Conservation (phyloP, 495 filamentous ascomycete genomes). For the Penicillium verhagenii region DNA sequence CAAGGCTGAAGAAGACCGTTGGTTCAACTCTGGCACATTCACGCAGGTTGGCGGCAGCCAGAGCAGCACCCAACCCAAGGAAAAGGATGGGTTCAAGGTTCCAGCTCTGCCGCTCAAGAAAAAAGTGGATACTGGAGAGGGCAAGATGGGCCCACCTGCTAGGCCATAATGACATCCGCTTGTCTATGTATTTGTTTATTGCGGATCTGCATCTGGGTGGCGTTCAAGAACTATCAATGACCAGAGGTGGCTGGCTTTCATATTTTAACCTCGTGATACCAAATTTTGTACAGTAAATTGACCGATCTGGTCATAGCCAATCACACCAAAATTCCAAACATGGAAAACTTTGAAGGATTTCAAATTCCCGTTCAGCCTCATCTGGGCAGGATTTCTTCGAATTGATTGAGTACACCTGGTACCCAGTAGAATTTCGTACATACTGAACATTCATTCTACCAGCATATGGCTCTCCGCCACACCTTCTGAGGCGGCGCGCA, state of each 20-base stretch:
- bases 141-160: conserved; percentile 46
- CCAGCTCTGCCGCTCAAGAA: conserved; percentile 46
- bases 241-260: not conserved
- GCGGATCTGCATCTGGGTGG: conserved; percentile 21
- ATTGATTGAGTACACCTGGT: too few relatives aligned
- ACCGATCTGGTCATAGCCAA: not conserved
- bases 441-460: too few relatives aligned
- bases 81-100: conserved; percentile 51
- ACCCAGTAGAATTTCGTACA: too few relatives aligned
- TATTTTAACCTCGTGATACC: conserved; percentile 21
- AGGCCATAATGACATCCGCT: conserved; percentile 25
- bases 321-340: not conserved
- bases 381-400: too few relatives aligned
- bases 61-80: conserved; percentile 21
- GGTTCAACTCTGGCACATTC: conserved; percentile 95
- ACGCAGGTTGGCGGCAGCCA: conserved; percentile 72
- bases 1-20: conserved; percentile 90
- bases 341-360: too few relatives aligned
- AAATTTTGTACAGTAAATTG: conserved; percentile 19
- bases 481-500: too few relatives aligned
- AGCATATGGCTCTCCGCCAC: too few relatives aligned
- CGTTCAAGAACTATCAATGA: conserved; percentile 14
- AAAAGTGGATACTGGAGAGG: conserved; percentile 42
- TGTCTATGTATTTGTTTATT: conserved; percentile 2
- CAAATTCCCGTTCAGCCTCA: too few relatives aligned